A percentile compares a stretch with the other conserved stretches of the same genome.
Evolutionary conservation across 2,329 filamentous ascomycete species (phyloP).

Genomic region (Parastagonospora avenae): DNA sequence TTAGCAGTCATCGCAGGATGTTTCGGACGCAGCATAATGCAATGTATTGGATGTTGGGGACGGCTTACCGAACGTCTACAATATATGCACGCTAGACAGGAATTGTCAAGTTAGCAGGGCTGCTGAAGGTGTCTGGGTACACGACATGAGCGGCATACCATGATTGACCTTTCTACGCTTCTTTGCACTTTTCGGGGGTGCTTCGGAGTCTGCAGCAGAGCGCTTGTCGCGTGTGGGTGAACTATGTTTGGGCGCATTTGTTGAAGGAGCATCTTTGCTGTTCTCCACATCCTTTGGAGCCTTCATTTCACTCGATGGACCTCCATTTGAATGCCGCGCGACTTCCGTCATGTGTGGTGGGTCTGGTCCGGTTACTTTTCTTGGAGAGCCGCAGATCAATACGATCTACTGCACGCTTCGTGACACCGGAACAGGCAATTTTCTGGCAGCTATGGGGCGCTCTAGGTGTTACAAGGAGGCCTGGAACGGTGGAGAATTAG

Average conservation of each 20-base stretch:
- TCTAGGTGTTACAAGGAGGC: constrained; percentile 33
- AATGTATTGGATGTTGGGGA: constrained; percentile 27
- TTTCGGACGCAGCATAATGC: constrained; percentile 21
- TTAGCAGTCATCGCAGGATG: constrained; percentile 40
- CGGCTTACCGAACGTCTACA: constrained; percentile 57
- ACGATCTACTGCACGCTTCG: constrained; percentile 31
- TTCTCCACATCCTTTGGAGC: constrained; percentile 35
- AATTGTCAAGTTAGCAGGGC: constrained; percentile 34
- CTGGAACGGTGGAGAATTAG: constrained; percentile 18
- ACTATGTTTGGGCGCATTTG: constrained; percentile 32
- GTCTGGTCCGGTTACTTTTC: constrained; percentile 35
- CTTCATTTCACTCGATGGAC: constrained; percentile 40
- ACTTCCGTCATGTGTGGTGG: constrained; percentile 44
- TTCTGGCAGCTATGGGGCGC: constrained; percentile 28
- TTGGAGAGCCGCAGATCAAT: constrained; percentile 29
- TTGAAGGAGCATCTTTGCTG: constrained; percentile 31
- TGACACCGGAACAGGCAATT: constrained; percentile 25
- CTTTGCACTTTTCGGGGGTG: constrained; percentile 47
- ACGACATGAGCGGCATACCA: constrained; percentile 45
- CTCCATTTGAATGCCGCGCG: constrained; percentile 45
- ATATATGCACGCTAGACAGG: constrained; percentile 55
- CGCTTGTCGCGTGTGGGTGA: constrained; percentile 37
- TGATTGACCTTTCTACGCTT: constrained; percentile 62
- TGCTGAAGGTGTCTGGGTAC: constrained; percentile 23
- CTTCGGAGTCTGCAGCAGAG: constrained; percentile 35